phyloP scores from a whole-genome alignment of 805 yeast genomes.

The Candida sphagnicola region DNA sequence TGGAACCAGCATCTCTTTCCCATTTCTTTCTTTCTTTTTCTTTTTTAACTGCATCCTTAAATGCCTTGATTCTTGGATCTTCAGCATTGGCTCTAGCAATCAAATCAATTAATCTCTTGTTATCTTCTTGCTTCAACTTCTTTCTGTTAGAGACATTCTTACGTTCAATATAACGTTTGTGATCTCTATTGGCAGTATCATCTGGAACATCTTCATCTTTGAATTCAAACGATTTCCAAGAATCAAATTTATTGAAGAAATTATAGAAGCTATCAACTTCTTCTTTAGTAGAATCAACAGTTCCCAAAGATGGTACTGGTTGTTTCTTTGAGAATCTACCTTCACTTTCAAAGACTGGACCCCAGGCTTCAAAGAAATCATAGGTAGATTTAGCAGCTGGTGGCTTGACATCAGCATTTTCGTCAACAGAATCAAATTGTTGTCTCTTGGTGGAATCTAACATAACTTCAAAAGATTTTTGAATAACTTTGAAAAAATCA shows the following conservation, averaged over 20 bases:
- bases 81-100: conserved; percentile 84
- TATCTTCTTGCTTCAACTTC: conserved; percentile 97
- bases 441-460: conserved; percentile 82
- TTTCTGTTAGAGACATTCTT: conserved; percentile 95
- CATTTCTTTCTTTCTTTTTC: conserved; percentile 94
- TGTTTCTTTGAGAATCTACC: conserved; percentile 87
- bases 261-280: conserved; percentile 88
- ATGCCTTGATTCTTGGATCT: conserved; percentile 92
- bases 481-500: conserved; percentile 96
- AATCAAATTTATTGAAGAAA: conserved; percentile 93
- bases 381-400: conserved; percentile 64
- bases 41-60: conserved; percentile 91
- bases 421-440: conserved; percentile 95
- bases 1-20: conserved; percentile 97
- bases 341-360: conserved; percentile 86
- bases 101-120: conserved; percentile 77
- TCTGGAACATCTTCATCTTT: conserved; percentile 99
- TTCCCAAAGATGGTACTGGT: conserved; percentile 85
- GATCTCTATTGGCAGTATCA: conserved; percentile 98
- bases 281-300: conserved; percentile 58
- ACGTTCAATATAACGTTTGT: conserved; percentile 97
- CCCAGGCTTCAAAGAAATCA: conserved; percentile 91
- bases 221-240: conserved; percentile 98
- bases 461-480: conserved; percentile 90
- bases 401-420: conserved; percentile 76